A percentile compares a stretch with the other conserved stretches of the same genome.
phyloP scores from a whole-genome alignment of 2,329 filamentous ascomycete genomes.

The Claviceps paspali region DNA sequence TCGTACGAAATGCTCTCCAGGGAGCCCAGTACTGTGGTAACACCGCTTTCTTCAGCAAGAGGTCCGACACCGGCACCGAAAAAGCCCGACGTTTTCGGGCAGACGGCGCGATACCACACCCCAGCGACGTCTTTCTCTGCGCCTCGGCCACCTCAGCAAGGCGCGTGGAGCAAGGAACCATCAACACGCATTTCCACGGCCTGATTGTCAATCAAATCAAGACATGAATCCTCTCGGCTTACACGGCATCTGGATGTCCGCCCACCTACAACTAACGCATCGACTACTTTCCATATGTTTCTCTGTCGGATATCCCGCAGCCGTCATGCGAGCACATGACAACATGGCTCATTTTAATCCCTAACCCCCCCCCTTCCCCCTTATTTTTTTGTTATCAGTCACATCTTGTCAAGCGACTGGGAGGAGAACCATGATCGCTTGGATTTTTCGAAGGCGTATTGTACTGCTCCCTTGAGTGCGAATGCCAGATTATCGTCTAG shows the following conservation, averaged over 20 bases:
- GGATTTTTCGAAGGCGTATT: no score
- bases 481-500: neutral
- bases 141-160: conserved; percentile 30
- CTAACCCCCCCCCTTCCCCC: no score
- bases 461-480: neutral
- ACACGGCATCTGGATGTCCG: conserved; percentile 28
- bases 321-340: neutral
- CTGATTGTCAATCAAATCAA: conserved; percentile 18
- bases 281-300: neutral
- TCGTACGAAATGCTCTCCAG: conserved; percentile 70
- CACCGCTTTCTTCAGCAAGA: conserved; percentile 29
- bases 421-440: no score
- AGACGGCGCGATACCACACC: conserved; percentile 37
- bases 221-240: conserved; percentile 39
- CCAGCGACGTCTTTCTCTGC: conserved; percentile 41
- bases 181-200: conserved; percentile 22
- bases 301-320: no score
- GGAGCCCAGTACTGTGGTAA: conserved; percentile 39
- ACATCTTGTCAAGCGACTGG: no score
- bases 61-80: conserved; percentile 23
- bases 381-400: no score
- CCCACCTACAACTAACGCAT: neutral
- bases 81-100: conserved; percentile 41
- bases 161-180: conserved; percentile 31
- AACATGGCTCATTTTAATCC: neutral